These are phyloP conservation scores for Candida qinlingensis DNA, from an alignment of 805 yeast genomes.

Conservation along the genomic window DNA sequence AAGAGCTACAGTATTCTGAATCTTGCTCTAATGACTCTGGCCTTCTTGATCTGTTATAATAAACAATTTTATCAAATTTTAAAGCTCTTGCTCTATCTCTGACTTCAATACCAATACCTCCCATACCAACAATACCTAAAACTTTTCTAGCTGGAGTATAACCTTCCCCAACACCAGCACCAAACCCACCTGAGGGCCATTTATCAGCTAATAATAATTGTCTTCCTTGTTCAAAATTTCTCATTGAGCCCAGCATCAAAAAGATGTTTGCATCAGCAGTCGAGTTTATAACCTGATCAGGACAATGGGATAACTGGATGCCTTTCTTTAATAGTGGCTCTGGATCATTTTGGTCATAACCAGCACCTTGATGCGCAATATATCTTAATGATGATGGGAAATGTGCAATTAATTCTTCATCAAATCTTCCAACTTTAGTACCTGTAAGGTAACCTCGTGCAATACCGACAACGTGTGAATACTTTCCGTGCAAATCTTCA, in stretches of 20 bases:
- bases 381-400: slow-evolving; percentile 40
- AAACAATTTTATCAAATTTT: slow-evolving; percentile 50
- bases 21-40: slow-evolving; percentile 40
- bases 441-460: slow-evolving; percentile 55
- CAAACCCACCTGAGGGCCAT: slow-evolving; percentile 27
- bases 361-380: slow-evolving; percentile 49
- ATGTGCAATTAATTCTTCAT: slow-evolving; percentile 34
- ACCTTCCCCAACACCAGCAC: slow-evolving; percentile 33
- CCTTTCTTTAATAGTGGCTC: slow-evolving; percentile 31
- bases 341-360: slow-evolving; percentile 45
- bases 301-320: slow-evolving; percentile 39
- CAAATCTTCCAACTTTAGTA: slow-evolving; percentile 41
- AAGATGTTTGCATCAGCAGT: slow-evolving; percentile 57
- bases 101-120: slow-evolving; percentile 49
- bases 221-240: slow-evolving; percentile 38
- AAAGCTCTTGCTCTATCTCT: slow-evolving; percentile 41
- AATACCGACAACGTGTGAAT: slow-evolving; percentile 38
- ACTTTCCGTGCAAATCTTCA: slow-evolving; percentile 30
- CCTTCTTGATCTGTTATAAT: slow-evolving; percentile 42
- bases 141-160: slow-evolving; percentile 43
- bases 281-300: slow-evolving; percentile 43
- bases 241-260: slow-evolving; percentile 45
- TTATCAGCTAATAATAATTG: slow-evolving; percentile 25
- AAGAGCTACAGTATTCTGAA: slow-evolving; percentile 26
- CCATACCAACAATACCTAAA: slow-evolving; percentile 53